Evolutionary conservation across 805 yeast species (phyloP).

Genomic region (Starmerella vaccinii): DNA sequence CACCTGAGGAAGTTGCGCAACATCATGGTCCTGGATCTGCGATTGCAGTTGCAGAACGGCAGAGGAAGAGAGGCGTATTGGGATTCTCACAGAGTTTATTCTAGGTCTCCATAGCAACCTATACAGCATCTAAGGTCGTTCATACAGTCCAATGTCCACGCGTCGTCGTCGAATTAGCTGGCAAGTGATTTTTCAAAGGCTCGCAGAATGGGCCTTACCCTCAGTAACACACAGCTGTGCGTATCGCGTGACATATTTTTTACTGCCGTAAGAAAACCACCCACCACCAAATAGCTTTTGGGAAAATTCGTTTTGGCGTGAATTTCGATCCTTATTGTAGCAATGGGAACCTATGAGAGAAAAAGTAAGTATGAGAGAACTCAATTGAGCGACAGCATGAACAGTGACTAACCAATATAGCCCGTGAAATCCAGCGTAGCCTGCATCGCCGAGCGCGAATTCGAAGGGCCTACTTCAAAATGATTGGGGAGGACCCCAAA

Average conservation of each 20-base stretch:
- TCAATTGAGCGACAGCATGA: background rate
- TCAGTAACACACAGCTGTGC: no score
- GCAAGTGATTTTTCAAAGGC: background rate
- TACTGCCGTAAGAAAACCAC: background rate
- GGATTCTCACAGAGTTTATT: background rate
- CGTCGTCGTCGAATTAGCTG: background rate
- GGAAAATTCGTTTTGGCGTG: no score
- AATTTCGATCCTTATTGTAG: background rate
- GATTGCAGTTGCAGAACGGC: background rate
- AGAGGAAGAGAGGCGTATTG: background rate
- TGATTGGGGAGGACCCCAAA: conserved; percentile 49
- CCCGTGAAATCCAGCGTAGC: conserved; percentile 64
- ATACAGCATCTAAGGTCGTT: conserved; percentile 8
- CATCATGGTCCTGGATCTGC: background rate
- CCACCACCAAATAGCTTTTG: background rate
- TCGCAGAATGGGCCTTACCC: background rate
- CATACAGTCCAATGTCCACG: conserved; percentile 3
- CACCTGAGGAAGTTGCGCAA: background rate
- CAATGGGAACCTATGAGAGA: conserved; percentile 23
- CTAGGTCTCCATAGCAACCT: conserved; percentile 7
- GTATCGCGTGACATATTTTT: no score
- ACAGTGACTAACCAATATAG: conserved; percentile 23
- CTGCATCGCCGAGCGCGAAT: conserved; percentile 71
- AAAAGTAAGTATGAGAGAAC: conserved; percentile 31
- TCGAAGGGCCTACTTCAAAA: conserved; percentile 69